A percentile compares a stretch with the other conserved stretches of the same genome.
These are phyloP conservation scores for Magnaporthales sp. DNA, from an alignment of 2,329 filamentous ascomycete species.

Conservation along the genomic window DNA sequence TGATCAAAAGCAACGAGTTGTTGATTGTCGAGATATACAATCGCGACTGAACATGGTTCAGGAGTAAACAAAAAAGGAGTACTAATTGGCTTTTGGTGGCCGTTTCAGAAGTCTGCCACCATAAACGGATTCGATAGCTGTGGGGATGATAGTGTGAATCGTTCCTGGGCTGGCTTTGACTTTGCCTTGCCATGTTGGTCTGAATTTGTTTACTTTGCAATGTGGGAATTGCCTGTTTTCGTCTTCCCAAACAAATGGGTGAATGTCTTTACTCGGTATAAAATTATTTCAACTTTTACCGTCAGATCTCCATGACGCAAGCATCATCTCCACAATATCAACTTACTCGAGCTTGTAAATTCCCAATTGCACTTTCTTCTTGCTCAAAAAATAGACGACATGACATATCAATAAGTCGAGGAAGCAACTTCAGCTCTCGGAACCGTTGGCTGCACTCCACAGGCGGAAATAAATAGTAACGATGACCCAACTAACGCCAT, in stretches of 20 bases:
- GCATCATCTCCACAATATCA: too few relatives aligned
- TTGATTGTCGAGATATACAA: too few relatives aligned
- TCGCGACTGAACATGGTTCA: too few relatives aligned
- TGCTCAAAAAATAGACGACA: too few relatives aligned
- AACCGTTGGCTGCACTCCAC: neutral
- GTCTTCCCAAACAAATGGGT: neutral
- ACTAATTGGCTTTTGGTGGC: neutral
- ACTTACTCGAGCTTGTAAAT: too few relatives aligned
- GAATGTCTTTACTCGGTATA: too few relatives aligned
- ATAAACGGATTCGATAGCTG: neutral
- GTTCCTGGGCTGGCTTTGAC: neutral
- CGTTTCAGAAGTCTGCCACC: neutral
- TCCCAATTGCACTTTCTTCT: too few relatives aligned
- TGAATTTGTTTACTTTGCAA: neutral
- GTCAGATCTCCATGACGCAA: too few relatives aligned
- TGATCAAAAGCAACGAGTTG: too few relatives aligned
- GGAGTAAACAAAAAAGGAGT: neutral
- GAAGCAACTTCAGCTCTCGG: neutral
- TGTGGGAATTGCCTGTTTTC: neutral
- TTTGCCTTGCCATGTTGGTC: too few relatives aligned
- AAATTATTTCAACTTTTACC: too few relatives aligned
- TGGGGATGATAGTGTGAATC: neutral
- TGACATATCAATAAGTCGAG: too few relatives aligned
- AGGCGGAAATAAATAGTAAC: neutral
- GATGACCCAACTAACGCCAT: neutral